Percentiles rank a stretch among this genome's conserved stretches.
These are phyloP conservation scores for Dactylellina drechsleri DNA, from an alignment of 2,329 filamentous ascomycete genomes.

Conservation along the genomic window DNA sequence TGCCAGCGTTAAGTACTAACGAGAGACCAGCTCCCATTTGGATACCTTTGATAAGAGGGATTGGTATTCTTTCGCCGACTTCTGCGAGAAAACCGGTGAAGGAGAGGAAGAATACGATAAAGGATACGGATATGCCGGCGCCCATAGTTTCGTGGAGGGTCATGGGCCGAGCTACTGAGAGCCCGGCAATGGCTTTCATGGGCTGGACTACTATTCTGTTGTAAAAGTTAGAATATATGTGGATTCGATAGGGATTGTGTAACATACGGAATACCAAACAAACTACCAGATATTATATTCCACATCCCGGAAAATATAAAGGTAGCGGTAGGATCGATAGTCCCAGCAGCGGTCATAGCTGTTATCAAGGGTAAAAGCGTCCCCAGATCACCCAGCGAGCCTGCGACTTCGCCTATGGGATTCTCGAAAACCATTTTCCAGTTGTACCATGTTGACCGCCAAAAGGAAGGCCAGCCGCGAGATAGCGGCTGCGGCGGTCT, in stretches of 20 bases:
- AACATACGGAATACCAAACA: constrained; percentile 81
- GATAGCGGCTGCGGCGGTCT: constrained; percentile 51
- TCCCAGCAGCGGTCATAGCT: constrained; percentile 79
- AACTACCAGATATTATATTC: constrained; percentile 81
- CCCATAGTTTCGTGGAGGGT: constrained; percentile 78
- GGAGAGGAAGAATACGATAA: constrained; percentile 78
- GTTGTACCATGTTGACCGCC: constrained; percentile 56
- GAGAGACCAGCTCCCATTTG: constrained; percentile 91
- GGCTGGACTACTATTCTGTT: constrained; percentile 60
- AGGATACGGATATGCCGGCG: constrained; percentile 81
- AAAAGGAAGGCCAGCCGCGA: constrained; percentile 49
- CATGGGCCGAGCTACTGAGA: constrained; percentile 78
- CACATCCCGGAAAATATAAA: constrained; percentile 88
- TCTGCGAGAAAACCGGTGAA: constrained; percentile 79
- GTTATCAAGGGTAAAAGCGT: constrained; percentile 53
- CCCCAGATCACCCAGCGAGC: constrained; percentile 69
- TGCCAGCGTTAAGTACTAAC: constrained; percentile 80
- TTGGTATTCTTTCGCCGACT: constrained; percentile 78
- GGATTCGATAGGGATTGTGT: background rate
- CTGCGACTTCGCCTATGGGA: constrained; percentile 81
- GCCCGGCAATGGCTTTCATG: constrained; percentile 88
- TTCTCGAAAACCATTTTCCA: constrained; percentile 66
- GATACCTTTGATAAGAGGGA: constrained; percentile 92
- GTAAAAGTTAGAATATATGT: constrained; percentile 13
- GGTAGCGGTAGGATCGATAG: constrained; percentile 83